Evolutionary conservation across 345 rosid genomes (phyloP), one percentile per base, ranked within the genome.

Genomic region (Mangifera indica): DNA sequence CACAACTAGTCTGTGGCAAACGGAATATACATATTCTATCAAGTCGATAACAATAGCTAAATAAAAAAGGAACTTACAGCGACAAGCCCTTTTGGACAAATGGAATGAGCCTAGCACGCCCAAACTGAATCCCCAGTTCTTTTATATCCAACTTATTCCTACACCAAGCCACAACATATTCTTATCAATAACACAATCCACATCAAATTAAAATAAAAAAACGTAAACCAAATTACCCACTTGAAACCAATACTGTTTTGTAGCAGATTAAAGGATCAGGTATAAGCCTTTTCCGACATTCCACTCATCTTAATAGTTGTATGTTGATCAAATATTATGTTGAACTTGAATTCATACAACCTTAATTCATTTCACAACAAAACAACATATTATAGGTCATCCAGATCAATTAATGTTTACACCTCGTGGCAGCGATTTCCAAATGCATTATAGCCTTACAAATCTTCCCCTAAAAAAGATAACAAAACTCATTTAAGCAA

Each of bases 101-200:
- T 74, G 92, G 95, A n/a, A n/a, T n/a, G n/a, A 95, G 88, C 83
- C 98, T 83, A 22, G 91, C 86, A 60, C 98, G 92, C 1, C 98
- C 99, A 71, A 95, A 95, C 42, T 84, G 97, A 82, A 95, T 80
- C 55, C 91, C 99, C 68, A 95, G 66, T 70, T 92, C 92, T 70
- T 91, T 89, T 2, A 88, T 54, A 79, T 89, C 96, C 64, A 94
- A 69, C 54, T 87, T 87, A 60, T 81, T 82, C 86, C 98, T 94
- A 60, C 65, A n/a, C n/a, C 46, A 65, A 20, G 52, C 4, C 26
- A 55, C 26, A 57, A 60, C 10, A 10, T 12, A 58, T 71, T 68
- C 54, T 40, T 61, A 10, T 20, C 60, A 72, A 44, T 12, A 52
- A 34, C 20, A 70, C 56, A 48, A 24, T 4, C 22, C 56, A 17